These are phyloP conservation scores for Aspergillus cejpii DNA, from an alignment of 2,329 filamentous ascomycete species.

Conservation along the genomic window DNA sequence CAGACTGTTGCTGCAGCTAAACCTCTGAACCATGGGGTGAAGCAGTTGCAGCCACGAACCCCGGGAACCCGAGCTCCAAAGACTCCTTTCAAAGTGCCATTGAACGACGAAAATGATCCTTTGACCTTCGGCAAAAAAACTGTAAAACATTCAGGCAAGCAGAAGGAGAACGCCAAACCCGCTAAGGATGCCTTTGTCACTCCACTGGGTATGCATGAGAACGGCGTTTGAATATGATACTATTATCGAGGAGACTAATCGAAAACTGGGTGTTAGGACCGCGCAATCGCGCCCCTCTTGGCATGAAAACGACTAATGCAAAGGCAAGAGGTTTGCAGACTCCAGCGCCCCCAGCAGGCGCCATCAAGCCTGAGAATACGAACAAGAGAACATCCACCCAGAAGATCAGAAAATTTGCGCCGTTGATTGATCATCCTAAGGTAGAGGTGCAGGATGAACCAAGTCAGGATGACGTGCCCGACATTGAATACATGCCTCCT, in stretches of 20 bases:
- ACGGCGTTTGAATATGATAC: background rate
- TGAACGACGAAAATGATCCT: slow-evolving; percentile 81
- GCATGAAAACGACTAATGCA: slow-evolving; percentile 93
- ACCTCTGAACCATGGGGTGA: slow-evolving; percentile 59
- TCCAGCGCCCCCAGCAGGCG: slow-evolving; percentile 55
- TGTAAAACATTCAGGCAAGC: slow-evolving; percentile 50
- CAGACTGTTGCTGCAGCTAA: slow-evolving; percentile 66
- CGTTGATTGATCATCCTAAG: slow-evolving; percentile 42
- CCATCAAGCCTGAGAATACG: slow-evolving; percentile 57
- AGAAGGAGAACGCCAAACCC: slow-evolving; percentile 52
- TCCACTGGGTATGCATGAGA: slow-evolving; percentile 60
- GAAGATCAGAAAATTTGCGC: slow-evolving; percentile 52
- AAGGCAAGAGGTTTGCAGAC: slow-evolving; percentile 66
- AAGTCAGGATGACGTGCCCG: slow-evolving; percentile 55
- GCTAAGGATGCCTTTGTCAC: slow-evolving; percentile 66
- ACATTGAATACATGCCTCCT: slow-evolving; percentile 86
- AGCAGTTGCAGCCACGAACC: slow-evolving; percentile 64
- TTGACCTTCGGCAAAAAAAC: slow-evolving; percentile 54
- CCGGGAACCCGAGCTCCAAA: slow-evolving; percentile 70
- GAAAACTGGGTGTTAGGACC: slow-evolving; percentile 44
- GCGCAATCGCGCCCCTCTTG: slow-evolving; percentile 70
- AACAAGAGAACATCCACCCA: slow-evolving; percentile 56
- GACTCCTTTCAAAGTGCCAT: slow-evolving; percentile 68
- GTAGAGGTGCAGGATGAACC: slow-evolving; percentile 43
- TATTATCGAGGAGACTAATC: slow-evolving; percentile 3